phyloP scores from a whole-genome alignment of 192 early-diverging fungal genomes.

The Thamnidium elegans region DNA sequence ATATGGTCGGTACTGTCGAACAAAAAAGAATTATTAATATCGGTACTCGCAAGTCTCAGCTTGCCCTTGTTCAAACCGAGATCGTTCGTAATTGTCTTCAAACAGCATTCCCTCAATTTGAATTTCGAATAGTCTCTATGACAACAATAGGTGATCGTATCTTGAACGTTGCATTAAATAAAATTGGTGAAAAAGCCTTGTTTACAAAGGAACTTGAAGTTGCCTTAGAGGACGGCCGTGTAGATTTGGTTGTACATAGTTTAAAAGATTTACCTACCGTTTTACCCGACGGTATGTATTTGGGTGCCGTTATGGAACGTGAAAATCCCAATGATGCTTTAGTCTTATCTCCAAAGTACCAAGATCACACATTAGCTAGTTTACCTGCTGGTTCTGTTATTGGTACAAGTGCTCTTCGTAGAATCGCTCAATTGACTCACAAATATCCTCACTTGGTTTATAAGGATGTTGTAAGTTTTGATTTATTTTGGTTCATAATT shows the following conservation, averaged over 20 bases:
- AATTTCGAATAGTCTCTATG: constrained; percentile 57
- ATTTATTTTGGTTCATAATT: background rate
- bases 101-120: constrained; percentile 40
- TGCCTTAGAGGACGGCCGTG: constrained; percentile 58
- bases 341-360: constrained; percentile 40
- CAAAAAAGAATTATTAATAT: constrained; percentile 33
- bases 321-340: constrained; percentile 90
- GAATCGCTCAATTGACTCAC: constrained; percentile 79
- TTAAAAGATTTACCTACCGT: constrained; percentile 91
- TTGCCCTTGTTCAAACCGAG: constrained; percentile 84
- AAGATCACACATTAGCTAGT: constrained; percentile 48
- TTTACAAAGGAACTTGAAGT: constrained; percentile 91
- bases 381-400: constrained; percentile 73
- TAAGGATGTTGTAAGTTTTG: constrained; percentile 63
- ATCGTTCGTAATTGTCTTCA: constrained; percentile 57
- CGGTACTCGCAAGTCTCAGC: constrained; percentile 83
- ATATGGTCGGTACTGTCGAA: too few relatives aligned
- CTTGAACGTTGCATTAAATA: constrained; percentile 75
- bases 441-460: constrained; percentile 76
- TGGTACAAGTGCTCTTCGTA: constrained; percentile 84
- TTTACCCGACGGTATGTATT: constrained; percentile 74
- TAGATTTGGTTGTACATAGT: constrained; percentile 92
- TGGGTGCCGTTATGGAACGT: constrained; percentile 79
- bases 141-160: constrained; percentile 78
- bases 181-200: constrained; percentile 86